A percentile compares a stretch with the other conserved stretches of the same genome.
Evolutionary conservation across 73 alveolate species (phyloP).

Genomic region (Paraurostyla sp.): DNA sequence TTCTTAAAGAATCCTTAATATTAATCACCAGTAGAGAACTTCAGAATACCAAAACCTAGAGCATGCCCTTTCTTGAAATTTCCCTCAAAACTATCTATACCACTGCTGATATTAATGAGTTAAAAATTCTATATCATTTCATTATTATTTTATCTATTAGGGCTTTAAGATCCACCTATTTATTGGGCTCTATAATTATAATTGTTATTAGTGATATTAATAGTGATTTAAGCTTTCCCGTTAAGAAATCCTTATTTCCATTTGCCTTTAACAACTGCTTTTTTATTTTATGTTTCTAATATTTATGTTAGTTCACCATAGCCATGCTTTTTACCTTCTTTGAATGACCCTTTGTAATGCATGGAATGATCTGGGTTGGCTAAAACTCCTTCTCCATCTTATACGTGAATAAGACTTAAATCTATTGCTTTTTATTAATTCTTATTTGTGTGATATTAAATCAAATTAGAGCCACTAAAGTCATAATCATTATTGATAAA

Average conservation of each 20-base stretch:
- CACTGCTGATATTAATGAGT: too few relatives aligned
- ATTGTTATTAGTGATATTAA: too few relatives aligned
- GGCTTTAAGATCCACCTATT: too few relatives aligned
- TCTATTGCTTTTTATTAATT: background rate
- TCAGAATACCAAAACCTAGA: conserved; percentile 14
- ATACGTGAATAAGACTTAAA: background rate
- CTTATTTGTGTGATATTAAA: background rate
- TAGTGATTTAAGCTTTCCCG: too few relatives aligned
- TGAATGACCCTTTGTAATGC: background rate
- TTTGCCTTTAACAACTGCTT: background rate
- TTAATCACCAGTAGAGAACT: conserved; percentile 30
- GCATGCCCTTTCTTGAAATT: conserved; percentile 27
- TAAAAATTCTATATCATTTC: too few relatives aligned
- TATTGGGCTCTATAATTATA: too few relatives aligned
- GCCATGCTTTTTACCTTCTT: conserved; percentile 32
- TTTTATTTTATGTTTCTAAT: background rate
- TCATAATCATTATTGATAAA: background rate
- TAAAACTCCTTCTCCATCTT: conserved; percentile 3
- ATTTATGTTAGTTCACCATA: background rate
- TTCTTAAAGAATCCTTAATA: conserved; percentile 27
- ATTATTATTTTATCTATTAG: too few relatives aligned
- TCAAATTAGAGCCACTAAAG: background rate
- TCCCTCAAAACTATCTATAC: conserved; percentile 36
- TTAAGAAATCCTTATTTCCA: conserved; percentile 24
- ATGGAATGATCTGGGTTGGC: background rate